Evolutionary conservation across 495 filamentous ascomycete genomes (phyloP), one percentile per base, ranked within the genome.

Genomic region (Diplogelasinospora grovesii): DNA sequence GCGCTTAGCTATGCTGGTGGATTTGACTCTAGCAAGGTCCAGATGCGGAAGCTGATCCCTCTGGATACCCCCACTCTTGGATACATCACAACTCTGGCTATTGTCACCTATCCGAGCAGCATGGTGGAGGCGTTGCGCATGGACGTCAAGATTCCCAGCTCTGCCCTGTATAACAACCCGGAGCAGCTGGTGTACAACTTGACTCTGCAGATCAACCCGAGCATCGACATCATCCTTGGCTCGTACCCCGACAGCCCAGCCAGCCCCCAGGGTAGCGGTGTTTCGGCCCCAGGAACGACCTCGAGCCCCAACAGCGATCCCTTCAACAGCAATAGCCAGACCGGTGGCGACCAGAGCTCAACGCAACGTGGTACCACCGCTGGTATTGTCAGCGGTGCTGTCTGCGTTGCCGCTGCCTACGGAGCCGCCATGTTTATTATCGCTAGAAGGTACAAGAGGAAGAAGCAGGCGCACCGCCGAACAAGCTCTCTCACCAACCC

Each of bases 401-500:
- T 88, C 22, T 78, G 73, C 28, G 87, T 88, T 53, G 87, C 87
- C 11, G 81, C 82, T 31, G 84, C 82, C n/a, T 98, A 98, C 52
- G 93, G 89, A 57, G 90, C 86, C n/a, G 93, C 86, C 60, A 97
- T 98, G 92, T 93, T 97, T 66, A 83, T 89, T 59, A 77, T 97
- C 48, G 92, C 92, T 18, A 78, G 93, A 31, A 75, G 92, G 45
- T 98, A 97, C 76, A 89, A 87, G 71, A 83, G 83, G 66, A 83
- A 82, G 68, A 84, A 81, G 67, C 76, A 82, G 57, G 64, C 78
- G 42, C 92, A 97, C 64, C 74, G 78, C 46, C 83, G 93, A 36
- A 74, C 82, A 35, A 83, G 76, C 68, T 88, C 83, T 24, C 61
- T 87, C 52, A 66, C 65, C 41, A 69, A 53, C 41, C 63, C 64